Percentiles rank a stretch among this genome's conserved stretches.
Evolutionary conservation across 1,284 basidiomycete genomes (phyloP).

Genomic region (Dichomitus squalens): DNA sequence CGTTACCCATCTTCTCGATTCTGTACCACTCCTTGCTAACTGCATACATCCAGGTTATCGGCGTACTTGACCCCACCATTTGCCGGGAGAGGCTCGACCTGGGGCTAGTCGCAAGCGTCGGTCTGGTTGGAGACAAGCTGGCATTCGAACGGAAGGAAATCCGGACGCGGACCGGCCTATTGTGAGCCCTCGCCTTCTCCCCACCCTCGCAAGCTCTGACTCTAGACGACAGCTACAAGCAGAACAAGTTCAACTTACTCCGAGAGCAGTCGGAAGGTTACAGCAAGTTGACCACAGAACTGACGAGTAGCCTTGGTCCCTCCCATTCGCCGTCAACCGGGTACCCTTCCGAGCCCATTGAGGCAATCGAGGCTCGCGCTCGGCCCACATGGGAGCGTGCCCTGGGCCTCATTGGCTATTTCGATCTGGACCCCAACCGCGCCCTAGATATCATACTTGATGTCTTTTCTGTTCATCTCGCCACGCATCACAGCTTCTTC

Average conservation of each 20-base stretch:
- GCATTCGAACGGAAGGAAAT: constrained; percentile 76
- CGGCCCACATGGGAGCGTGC: constrained; percentile 84
- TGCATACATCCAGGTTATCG: constrained; percentile 42
- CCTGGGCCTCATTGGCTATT: constrained; percentile 91
- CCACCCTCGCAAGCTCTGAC: neutral
- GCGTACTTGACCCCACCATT: constrained; percentile 56
- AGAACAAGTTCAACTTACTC: constrained; percentile 97
- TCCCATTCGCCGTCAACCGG: constrained; percentile 65
- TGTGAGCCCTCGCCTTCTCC: constrained; percentile 51
- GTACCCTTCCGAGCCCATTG: constrained; percentile 58
- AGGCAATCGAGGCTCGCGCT: constrained; percentile 65
- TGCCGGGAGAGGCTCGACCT: constrained; percentile 78
- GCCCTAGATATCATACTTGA: constrained; percentile 95
- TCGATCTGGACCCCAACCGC: constrained; percentile 94
- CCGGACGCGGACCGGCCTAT: constrained; percentile 73
- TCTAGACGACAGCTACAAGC: constrained; percentile 76
- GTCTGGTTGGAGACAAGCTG: constrained; percentile 63
- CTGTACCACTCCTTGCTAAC: too few relatives aligned
- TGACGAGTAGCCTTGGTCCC: constrained; percentile 79
- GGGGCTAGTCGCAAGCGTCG: constrained; percentile 57
- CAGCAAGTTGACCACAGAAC: constrained; percentile 86
- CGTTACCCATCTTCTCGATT: too few relatives aligned
- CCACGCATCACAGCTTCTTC: constrained; percentile 92
- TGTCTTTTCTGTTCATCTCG: constrained; percentile 81
- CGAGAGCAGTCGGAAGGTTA: constrained; percentile 98